Percentiles rank a stretch among this genome's conserved stretches.
Evolutionary conservation across 768 basidiomycete genomes (phyloP).

Genomic region (Collybia nuda): DNA sequence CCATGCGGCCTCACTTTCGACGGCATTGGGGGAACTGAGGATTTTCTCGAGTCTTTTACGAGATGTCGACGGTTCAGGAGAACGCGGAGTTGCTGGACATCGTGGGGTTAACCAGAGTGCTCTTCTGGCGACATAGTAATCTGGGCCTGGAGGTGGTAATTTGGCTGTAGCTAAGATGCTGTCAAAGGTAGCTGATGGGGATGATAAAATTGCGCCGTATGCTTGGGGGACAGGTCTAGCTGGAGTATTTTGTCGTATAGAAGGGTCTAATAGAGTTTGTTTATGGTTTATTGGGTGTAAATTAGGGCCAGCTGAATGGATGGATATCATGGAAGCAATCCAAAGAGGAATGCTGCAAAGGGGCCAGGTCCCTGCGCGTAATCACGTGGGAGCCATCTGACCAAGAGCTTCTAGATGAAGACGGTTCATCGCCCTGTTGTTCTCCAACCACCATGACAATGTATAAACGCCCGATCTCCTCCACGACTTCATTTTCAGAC

Average conservation of each 20-base stretch:
- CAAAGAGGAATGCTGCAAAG: no score
- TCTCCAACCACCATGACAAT: slow-evolving; percentile 36
- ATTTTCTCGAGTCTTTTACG: slow-evolving; percentile 51
- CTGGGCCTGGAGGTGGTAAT: slow-evolving; percentile 64
- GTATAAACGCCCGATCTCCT: slow-evolving; percentile 64
- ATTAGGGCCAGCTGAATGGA: background rate
- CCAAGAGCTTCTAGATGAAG: slow-evolving; percentile 1
- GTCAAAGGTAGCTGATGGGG: slow-evolving; percentile 28
- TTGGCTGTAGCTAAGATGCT: slow-evolving; percentile 32
- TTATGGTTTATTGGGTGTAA: background rate
- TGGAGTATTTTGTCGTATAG: background rate
- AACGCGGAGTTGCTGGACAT: slow-evolving; percentile 12
- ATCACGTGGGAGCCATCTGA: slow-evolving; percentile 11
- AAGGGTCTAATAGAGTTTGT: background rate
- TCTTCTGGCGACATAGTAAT: slow-evolving; percentile 61
- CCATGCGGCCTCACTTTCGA: slow-evolving; percentile 56
- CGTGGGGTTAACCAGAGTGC: slow-evolving; percentile 55
- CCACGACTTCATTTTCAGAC: slow-evolving; percentile 78
- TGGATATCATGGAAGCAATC: slow-evolving; percentile 4
- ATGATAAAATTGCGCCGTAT: slow-evolving; percentile 1
- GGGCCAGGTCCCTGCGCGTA: slow-evolving; percentile 3
- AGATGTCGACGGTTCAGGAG: slow-evolving; percentile 29
- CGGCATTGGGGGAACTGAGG: slow-evolving; percentile 44
- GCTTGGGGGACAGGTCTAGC: background rate
- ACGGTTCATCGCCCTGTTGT: slow-evolving; percentile 15